These are phyloP conservation scores for Fraxinus cuspidata DNA, from an alignment of 257 asterid genomes.

Conservation along the genomic window DNA sequence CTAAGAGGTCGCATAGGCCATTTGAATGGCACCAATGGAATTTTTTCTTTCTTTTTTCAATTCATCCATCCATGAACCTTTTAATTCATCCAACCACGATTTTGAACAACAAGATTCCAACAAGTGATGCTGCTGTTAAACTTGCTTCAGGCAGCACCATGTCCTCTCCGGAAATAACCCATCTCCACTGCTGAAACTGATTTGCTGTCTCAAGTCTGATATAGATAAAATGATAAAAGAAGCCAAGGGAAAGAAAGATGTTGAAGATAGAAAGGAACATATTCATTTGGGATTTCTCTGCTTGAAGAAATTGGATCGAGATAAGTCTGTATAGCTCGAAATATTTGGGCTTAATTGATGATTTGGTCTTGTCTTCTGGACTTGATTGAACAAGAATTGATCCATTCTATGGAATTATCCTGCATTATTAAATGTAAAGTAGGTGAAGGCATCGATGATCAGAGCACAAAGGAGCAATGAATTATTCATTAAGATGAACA, in stretches of 20 bases:
- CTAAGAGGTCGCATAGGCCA: too few relatives aligned
- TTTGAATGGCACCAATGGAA: too few relatives aligned
- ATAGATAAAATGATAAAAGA: conserved; percentile 49
- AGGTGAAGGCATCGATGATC: conserved; percentile 55
- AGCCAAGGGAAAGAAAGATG: conserved; percentile 46
- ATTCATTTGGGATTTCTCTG: conserved; percentile 56
- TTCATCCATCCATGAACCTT: too few relatives aligned
- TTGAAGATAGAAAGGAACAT: conserved; percentile 58
- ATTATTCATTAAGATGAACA: conserved; percentile 51
- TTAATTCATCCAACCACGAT: too few relatives aligned
- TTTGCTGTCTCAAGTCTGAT: conserved; percentile 50
- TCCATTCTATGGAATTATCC: conserved; percentile 26
- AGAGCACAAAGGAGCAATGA: conserved; percentile 53
- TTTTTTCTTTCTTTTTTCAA: too few relatives aligned
- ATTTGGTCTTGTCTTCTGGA: conserved; percentile 51
- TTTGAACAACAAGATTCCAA: too few relatives aligned
- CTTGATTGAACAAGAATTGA: conserved; percentile 37
- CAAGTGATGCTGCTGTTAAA: conserved; percentile 51
- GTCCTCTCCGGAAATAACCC: conserved; percentile 52
- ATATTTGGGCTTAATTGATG: conserved; percentile 50
- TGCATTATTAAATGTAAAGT: conserved; percentile 36
- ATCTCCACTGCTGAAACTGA: conserved; percentile 67
- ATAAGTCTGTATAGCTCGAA: conserved; percentile 41
- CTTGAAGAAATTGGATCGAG: conserved; percentile 62
- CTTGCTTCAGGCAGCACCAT: conserved; percentile 38